Conservation (phyloP, 805 yeast genomes). For the Yarrowia divulgata region DNA sequence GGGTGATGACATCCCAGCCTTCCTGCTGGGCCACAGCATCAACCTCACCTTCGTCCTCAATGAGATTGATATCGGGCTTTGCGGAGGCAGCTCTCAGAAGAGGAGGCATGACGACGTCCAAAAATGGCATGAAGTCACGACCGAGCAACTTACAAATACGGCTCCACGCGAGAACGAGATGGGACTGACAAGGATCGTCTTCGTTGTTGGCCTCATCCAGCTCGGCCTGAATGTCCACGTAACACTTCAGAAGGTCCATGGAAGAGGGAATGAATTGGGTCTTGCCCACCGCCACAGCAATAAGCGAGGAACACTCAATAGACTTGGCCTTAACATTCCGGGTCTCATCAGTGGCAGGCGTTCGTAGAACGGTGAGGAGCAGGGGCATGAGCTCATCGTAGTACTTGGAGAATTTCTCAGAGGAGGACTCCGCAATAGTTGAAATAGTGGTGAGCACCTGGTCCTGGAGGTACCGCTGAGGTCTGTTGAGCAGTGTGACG, state of each 20-base stretch:
- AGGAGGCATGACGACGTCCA: conserved; percentile 90
- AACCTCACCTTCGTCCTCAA: conserved; percentile 86
- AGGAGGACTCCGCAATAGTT: conserved; percentile 96
- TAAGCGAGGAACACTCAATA: conserved; percentile 92
- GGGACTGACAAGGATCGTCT: conserved; percentile 90
- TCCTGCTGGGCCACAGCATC: conserved; percentile 83
- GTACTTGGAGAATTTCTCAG: conserved; percentile 83
- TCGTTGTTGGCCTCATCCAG: conserved; percentile 50
- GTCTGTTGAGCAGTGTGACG: conserved; percentile 77
- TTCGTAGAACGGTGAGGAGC: conserved; percentile 74
- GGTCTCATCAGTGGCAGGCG: conserved; percentile 81
- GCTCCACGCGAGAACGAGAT: conserved; percentile 95
- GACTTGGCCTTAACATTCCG: conserved; percentile 88
- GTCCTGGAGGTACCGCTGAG: conserved; percentile 93
- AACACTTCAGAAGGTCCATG: conserved; percentile 72
- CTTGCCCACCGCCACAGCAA: conserved; percentile 93
- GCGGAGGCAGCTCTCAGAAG: conserved; percentile 84
- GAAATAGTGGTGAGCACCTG: conserved; percentile 97
- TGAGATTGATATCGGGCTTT: conserved; percentile 83
- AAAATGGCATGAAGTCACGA: conserved; percentile 80
- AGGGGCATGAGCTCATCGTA: conserved; percentile 95
- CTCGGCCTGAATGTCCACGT: conserved; percentile 71
- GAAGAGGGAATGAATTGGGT: conserved; percentile 83
- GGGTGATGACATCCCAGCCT: conserved; percentile 93
- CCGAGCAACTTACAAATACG: conserved; percentile 88